These are phyloP conservation scores for Fusarium mangiferae DNA, from an alignment of 2,329 filamentous ascomycete species.

Conservation along the genomic window DNA sequence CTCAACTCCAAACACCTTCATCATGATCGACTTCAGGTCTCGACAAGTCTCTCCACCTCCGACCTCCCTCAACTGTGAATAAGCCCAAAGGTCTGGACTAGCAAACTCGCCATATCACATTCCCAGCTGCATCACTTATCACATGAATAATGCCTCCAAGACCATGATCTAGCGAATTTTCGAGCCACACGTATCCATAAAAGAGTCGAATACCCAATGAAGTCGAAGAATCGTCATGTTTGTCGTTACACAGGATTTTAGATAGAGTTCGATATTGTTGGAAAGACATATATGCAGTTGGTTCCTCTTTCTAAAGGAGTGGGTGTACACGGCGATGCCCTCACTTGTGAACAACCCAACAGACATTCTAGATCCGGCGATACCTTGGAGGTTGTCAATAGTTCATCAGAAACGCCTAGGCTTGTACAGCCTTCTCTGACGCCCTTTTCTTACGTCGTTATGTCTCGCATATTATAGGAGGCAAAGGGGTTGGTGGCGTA, in stretches of 20 bases:
- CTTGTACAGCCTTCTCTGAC: neutral
- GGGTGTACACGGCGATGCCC: constrained; percentile 6
- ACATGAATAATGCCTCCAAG: neutral
- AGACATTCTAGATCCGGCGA: neutral
- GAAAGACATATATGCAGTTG: neutral
- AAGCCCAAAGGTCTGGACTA: neutral
- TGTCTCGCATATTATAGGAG: neutral
- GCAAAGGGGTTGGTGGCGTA: constrained; percentile 13
- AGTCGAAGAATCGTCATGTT: neutral
- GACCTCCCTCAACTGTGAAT: neutral
- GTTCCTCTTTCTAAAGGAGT: neutral
- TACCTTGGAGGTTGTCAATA: neutral
- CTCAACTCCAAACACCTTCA: neutral
- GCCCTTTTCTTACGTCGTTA: neutral
- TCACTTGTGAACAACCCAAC: neutral
- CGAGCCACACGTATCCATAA: neutral
- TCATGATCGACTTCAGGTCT: neutral
- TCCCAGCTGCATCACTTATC: neutral
- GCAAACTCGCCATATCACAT: neutral
- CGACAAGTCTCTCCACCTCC: neutral
- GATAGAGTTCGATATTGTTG: neutral
- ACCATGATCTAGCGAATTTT: neutral
- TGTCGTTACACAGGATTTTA: neutral
- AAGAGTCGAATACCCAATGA: neutral
- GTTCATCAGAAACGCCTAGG: neutral